Evolutionary conservation across 2,329 filamentous ascomycete genomes (phyloP).

Genomic region (Penicillium sclerotigenum): DNA sequence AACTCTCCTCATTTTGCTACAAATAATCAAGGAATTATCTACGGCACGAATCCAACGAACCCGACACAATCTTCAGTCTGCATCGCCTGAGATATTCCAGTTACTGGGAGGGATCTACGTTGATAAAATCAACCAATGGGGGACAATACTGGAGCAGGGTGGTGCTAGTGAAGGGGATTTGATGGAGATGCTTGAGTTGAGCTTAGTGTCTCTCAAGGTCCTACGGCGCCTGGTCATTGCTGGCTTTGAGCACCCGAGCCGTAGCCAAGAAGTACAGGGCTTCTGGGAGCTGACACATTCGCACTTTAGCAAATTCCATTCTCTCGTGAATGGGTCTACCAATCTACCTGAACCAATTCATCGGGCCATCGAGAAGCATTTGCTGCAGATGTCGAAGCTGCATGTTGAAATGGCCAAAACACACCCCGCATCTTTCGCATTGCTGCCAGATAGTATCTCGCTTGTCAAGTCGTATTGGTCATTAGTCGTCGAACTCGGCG

Average conservation of each 20-base stretch:
- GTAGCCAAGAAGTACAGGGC: conserved; percentile 69
- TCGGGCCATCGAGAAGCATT: conserved; percentile 73
- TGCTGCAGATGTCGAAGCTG: conserved; percentile 86
- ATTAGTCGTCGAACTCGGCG: conserved; percentile 71
- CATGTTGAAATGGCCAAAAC: conserved; percentile 79
- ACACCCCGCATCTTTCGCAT: conserved; percentile 78
- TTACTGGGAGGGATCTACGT: conserved; percentile 76
- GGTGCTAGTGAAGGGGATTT: conserved; percentile 59
- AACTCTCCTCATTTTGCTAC: conserved; percentile 71
- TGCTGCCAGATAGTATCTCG: conserved; percentile 73
- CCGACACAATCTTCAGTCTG: conserved; percentile 70
- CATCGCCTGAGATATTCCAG: conserved; percentile 80
- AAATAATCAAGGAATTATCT: conserved; percentile 85
- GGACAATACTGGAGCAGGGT: conserved; percentile 56
- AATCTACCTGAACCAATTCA: conserved; percentile 54
- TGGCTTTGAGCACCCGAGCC: conserved; percentile 80
- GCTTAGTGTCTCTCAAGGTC: conserved; percentile 73
- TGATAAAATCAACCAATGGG: conserved; percentile 68
- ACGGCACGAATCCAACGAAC: conserved; percentile 73
- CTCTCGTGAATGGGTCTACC: conserved; percentile 58
- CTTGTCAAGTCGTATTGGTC: conserved; percentile 84
- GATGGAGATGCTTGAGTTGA: conserved; percentile 68
- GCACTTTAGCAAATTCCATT: conserved; percentile 74
- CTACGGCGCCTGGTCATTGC: conserved; percentile 73
- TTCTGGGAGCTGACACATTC: conserved; percentile 77